Conservation (phyloP, 495 filamentous ascomycete species). For the Neurospora cerealis region DNA sequence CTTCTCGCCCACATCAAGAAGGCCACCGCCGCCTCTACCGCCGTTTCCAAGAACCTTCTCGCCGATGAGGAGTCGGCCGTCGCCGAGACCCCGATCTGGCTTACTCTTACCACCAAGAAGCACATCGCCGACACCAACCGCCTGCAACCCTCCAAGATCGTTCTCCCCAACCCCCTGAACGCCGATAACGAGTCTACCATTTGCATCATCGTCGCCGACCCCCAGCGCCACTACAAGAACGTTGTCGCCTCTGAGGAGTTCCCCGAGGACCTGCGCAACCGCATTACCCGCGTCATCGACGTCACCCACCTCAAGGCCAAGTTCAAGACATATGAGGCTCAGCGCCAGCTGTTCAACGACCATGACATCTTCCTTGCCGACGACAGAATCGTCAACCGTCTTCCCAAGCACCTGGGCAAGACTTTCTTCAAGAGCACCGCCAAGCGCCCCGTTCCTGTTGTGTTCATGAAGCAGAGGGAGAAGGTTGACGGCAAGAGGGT, state of each 20-base stretch:
- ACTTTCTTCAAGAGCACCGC: slow-evolving; percentile 66
- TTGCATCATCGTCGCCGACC: slow-evolving; percentile 64
- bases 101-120: slow-evolving; percentile 83
- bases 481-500: slow-evolving; percentile 59
- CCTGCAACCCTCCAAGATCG: slow-evolving; percentile 59
- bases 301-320: slow-evolving; percentile 73
- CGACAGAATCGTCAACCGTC: slow-evolving; percentile 63
- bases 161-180: slow-evolving; percentile 63
- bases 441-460: slow-evolving; percentile 85
- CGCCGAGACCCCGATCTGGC: slow-evolving; percentile 56
- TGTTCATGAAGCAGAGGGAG: slow-evolving; percentile 49
- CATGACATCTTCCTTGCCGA: slow-evolving; percentile 85
- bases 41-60: slow-evolving; percentile 66
- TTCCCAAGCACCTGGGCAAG: slow-evolving; percentile 75
- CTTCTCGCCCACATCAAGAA: slow-evolving; percentile 72
- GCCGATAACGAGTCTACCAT: slow-evolving; percentile 48
- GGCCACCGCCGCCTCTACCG: slow-evolving; percentile 43
- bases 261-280: slow-evolving; percentile 57
- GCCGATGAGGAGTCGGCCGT: slow-evolving; percentile 43
- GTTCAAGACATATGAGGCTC: slow-evolving; percentile 78
- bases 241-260: slow-evolving; percentile 64
- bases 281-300: slow-evolving; percentile 74
- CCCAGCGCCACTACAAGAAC: slow-evolving; percentile 86
- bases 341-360: slow-evolving; percentile 70
- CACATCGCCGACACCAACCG: slow-evolving; percentile 35